Base-by-base conservation (phyloP, 345 rosid genomes). In the Citropsis articulata region DNA sequence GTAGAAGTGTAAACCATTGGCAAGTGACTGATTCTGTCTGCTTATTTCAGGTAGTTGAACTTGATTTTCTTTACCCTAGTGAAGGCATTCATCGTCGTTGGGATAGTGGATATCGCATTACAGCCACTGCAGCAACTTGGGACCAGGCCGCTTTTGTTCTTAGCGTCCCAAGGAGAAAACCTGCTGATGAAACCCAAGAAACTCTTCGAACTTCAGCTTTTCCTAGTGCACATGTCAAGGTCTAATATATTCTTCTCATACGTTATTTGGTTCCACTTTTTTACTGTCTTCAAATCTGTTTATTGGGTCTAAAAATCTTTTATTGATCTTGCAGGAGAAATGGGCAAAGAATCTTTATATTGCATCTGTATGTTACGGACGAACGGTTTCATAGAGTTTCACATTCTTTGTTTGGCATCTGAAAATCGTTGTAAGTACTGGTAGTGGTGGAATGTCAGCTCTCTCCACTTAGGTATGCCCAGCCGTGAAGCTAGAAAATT, bases 111-210 rank as follows among this genome's bases (percentile, higher is more conserved):
- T 97, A 85, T 77, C 93, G 99, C 5, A 94, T 97, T 71, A 97
- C 98, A 69, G 87, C 99, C 48, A 90, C 94, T 73, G 99, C 98
- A 61, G 99, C 99, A 48, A 97, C 94, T n/a, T 80, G 81, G 53
- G 99, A 97, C 69, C 98, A 97, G 86, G 91, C 98, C n/a, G 99
- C 98, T 69, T 85, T 96, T 42, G 85, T 96, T 78, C 94, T 94
- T 64, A 96, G 99, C 50, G 81, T 91, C 45, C 95, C 98, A 7
- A 84, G 85, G 76, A 91, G 90, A 81, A 91, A 85, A 77, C 91
- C 90, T 12, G 8, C 75, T 3, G 99, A 94, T 86, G 99, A 90
- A 87, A 94, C 95, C 24, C 99, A 97, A 82, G 99, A 97, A 86
- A 97, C 99, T 14, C 94, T 97, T 72, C 88, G 98, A 72, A 94